Evolutionary conservation across 768 basidiomycete genomes (phyloP).

Genomic region (Vararia minispora): DNA sequence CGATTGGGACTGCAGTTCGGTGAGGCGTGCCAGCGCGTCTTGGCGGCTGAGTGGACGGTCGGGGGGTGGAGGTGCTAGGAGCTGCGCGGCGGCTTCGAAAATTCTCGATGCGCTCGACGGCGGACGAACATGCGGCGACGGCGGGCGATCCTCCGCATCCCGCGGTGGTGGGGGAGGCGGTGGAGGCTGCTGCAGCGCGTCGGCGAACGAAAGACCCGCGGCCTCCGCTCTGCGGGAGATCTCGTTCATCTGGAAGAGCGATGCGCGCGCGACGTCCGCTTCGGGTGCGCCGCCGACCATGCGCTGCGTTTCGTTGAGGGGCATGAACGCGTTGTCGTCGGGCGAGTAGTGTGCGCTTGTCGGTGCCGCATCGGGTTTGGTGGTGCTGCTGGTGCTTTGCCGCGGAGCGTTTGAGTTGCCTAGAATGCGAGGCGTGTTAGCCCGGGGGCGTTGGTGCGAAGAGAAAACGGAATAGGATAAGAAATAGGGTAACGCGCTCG

Average conservation of each 20-base stretch:
- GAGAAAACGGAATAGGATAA: constrained; percentile 21
- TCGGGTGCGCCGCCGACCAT: constrained; percentile 38
- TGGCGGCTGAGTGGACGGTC: constrained; percentile 24
- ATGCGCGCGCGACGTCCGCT: constrained; percentile 52
- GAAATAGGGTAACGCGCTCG: constrained; percentile 24
- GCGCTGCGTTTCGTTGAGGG: constrained; percentile 44
- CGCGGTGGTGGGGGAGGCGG: constrained; percentile 7
- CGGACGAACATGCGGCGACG: constrained; percentile 13
- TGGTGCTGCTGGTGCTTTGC: constrained; percentile 2
- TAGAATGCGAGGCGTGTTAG: constrained; percentile 10
- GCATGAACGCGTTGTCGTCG: constrained; percentile 41
- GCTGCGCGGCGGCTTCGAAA: constrained; percentile 20
- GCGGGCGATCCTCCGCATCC: constrained; percentile 10
- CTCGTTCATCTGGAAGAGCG: constrained; percentile 71
- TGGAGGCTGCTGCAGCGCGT: constrained; percentile 6
- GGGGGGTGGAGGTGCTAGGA: constrained; percentile 17
- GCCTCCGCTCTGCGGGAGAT: constrained; percentile 51
- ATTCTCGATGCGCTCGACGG: constrained; percentile 19
- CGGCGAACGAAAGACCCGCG: constrained; percentile 27
- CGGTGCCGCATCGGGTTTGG: constrained; percentile 6
- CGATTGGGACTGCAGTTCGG: constrained; percentile 33
- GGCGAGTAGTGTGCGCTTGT: constrained; percentile 13
- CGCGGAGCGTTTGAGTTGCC: constrained; percentile 15
- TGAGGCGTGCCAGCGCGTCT: constrained; percentile 41
- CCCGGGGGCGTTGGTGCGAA: constrained; percentile 5